Base-by-base conservation (phyloP, 2,329 filamentous ascomycete species). In the Microthyrium microscopicum region DNA sequence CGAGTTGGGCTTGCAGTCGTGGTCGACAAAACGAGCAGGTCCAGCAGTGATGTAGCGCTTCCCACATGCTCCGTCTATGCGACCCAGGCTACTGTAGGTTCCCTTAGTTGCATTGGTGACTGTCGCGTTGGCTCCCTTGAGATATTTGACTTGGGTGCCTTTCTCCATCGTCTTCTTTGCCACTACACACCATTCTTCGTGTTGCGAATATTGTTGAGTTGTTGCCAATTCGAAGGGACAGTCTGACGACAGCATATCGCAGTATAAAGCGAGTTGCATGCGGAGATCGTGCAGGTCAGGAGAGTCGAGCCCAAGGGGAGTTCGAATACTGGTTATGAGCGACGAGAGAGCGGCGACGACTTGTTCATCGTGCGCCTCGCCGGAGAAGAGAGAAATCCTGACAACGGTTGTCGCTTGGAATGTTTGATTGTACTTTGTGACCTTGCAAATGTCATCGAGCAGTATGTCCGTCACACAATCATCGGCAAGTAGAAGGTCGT, bases 211-310 rank as follows among this genome's bases (percentile, higher is more conserved):
- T 16, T 29, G 26, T 29, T 8, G 8, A 16, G 26, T 29, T 29
- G 26, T 29, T 29, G 26, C 26, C 26, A 29, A 29, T 8, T 29
- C 26, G 26, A 29, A 29, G 26, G 26, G 26, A 29, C 26, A 29
- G 15, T 29, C 26, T 29, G 26, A 29, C 8, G 26, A 29, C 26
- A 29, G 26, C 26, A 29, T 29, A 29, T 29, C 26, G 26, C 15
- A 29, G 26, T 29, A 29, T 29, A 29, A 16, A 9, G 26, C 26
- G 26, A 29, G 15, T 16, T 29, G 26, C 8, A 29, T 16, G 26
- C 26, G 15, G 8, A 29, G 26, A 29, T 29, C n/a, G n/a, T n/a
- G n/a, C n/a, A n/a, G 22, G 22, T 25, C 22, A 25, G 22, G 22
- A 13, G 8, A 25, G 8, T 25, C 22, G 22, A 25, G 22, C 13